These are phyloP conservation scores for Xanthoparmelia taractica DNA, from an alignment of 495 filamentous ascomycete genomes.

Conservation along the genomic window DNA sequence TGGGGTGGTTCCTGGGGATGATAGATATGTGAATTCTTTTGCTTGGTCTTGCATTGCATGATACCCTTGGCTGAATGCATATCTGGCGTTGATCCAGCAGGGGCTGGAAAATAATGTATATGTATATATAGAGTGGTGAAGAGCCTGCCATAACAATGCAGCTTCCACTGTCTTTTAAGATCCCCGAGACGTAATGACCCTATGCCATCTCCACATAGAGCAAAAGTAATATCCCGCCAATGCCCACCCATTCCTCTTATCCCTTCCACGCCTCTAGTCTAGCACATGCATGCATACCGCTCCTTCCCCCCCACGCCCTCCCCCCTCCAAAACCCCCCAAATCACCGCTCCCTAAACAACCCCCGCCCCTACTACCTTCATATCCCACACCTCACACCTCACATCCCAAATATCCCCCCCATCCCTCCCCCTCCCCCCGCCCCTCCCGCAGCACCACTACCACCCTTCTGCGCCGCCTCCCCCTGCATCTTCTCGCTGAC, in stretches of 20 bases:
- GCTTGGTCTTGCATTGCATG: constrained; percentile 12
- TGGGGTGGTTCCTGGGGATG: constrained; percentile 40
- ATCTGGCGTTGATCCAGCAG: constrained; percentile 3
- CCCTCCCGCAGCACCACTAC: too few species aligned
- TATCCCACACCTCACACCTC: constrained; percentile 22
- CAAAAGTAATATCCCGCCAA: background rate
- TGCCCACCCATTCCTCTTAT: background rate
- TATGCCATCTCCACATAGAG: background rate
- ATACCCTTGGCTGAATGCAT: constrained; percentile 16
- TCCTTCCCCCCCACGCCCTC: too few species aligned
- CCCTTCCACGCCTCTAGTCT: background rate
- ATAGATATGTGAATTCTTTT: constrained; percentile 22
- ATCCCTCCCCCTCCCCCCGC: constrained; percentile 33
- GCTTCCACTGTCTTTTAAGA: background rate
- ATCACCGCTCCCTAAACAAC: too few species aligned
- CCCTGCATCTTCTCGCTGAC: constrained; percentile 76
- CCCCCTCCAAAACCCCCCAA: too few species aligned
- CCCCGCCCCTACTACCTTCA: background rate
- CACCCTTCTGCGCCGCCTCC: constrained; percentile 47
- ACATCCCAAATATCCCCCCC: constrained; percentile 48
- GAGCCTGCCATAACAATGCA: background rate
- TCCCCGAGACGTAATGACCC: background rate
- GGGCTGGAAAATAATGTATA: constrained; percentile 5
- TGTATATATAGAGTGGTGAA: constrained; percentile 5
- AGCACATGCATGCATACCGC: too few species aligned